Conservation (phyloP, 495 filamentous ascomycete species). For the Extremus antarcticus region DNA sequence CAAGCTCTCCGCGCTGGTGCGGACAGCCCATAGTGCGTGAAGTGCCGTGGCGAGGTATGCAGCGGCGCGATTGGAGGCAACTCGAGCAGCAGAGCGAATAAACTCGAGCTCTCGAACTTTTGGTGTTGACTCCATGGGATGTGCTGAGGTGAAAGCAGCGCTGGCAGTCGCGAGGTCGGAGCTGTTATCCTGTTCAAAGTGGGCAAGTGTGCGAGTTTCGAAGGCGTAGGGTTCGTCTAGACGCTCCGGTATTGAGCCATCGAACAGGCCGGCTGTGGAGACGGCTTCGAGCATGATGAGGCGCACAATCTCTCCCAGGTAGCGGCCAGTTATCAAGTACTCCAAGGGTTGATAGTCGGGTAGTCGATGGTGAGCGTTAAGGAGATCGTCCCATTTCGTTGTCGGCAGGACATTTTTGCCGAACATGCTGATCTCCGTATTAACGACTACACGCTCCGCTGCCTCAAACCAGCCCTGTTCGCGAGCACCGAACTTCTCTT, state of each 20-base stretch:
- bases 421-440: constrained; percentile 38
- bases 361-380: constrained; percentile 28
- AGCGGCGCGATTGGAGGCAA: constrained; percentile 50
- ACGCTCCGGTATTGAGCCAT: constrained; percentile 43
- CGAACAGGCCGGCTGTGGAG: constrained; percentile 41
- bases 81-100: constrained; percentile 40
- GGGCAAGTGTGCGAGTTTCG: constrained; percentile 48
- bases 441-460: constrained; percentile 33
- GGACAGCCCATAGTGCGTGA: constrained; percentile 52
- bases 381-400: constrained; percentile 35
- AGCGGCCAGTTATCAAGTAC: constrained; percentile 42
- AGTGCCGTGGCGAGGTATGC: constrained; percentile 55
- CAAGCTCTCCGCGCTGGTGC: constrained; percentile 39
- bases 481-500: constrained; percentile 28
- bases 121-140: constrained; percentile 37
- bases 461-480: constrained; percentile 28
- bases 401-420: constrained; percentile 32
- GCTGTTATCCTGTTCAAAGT: constrained; percentile 47
- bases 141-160: constrained; percentile 40
- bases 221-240: constrained; percentile 45
- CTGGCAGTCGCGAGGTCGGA: constrained; percentile 36
- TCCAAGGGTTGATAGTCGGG: constrained; percentile 39
- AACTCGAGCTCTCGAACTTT: constrained; percentile 44
- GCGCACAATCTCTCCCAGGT: constrained; percentile 47
- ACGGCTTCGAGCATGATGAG: constrained; percentile 45